These are phyloP conservation scores for Amanita molliuscula DNA, from an alignment of 768 basidiomycete species.

Conservation along the genomic window DNA sequence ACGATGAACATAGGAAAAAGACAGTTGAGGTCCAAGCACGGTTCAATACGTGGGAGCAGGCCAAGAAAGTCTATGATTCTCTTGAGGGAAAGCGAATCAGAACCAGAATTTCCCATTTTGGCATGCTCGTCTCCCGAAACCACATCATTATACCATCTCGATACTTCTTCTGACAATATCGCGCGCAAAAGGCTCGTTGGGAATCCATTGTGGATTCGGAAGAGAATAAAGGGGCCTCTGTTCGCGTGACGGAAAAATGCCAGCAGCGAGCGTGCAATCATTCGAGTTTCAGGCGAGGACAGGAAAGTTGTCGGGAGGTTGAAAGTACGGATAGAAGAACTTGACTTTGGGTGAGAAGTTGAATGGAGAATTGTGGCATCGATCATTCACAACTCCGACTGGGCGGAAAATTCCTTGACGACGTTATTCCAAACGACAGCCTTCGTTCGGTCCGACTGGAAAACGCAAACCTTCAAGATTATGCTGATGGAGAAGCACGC, in stretches of 20 bases:
- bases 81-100: slow-evolving; percentile 23
- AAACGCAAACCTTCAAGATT: slow-evolving; percentile 33
- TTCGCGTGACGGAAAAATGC: slow-evolving; percentile 16
- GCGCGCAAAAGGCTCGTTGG: slow-evolving; percentile 40
- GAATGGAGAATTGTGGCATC: slow-evolving; percentile 37
- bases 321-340: slow-evolving; percentile 50
- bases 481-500: slow-evolving; percentile 28
- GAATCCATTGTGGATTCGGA: slow-evolving; percentile 26
- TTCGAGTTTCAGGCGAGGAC: slow-evolving; percentile 40
- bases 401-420: slow-evolving; percentile 25
- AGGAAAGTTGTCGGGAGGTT: slow-evolving; percentile 44
- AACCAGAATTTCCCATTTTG: slow-evolving; percentile 21
- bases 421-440: slow-evolving; percentile 27
- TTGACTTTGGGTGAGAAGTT: slow-evolving; percentile 41
- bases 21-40: slow-evolving; percentile 23
- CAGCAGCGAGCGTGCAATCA: slow-evolving; percentile 17
- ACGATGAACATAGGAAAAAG: neutral
- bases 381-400: slow-evolving; percentile 20
- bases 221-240: slow-evolving; percentile 23
- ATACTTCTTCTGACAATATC: slow-evolving; percentile 39
- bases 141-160: slow-evolving; percentile 39
- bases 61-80: slow-evolving; percentile 25
- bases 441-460: slow-evolving; percentile 36
- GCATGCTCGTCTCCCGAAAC: slow-evolving; percentile 34
- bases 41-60: slow-evolving; percentile 40